phyloP scores from a whole-genome alignment of 495 filamentous ascomycete species.

The Podospora conica region DNA sequence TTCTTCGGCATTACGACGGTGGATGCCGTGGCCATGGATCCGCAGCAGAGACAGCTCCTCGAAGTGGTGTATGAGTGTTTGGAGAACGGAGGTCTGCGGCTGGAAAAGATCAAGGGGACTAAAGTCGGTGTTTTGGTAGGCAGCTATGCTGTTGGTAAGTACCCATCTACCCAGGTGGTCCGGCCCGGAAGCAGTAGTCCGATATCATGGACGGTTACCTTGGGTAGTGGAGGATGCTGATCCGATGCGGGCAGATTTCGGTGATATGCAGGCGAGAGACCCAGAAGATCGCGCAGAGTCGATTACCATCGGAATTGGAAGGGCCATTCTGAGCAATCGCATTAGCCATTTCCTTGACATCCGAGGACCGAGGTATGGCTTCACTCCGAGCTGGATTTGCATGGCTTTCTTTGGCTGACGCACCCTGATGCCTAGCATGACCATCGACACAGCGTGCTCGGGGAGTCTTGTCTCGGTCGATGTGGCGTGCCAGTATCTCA shows the following conservation, averaged over 20 bases:
- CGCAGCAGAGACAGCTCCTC: conserved; percentile 49
- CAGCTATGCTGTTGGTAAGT: conserved; percentile 45
- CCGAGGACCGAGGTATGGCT: conserved; percentile 24
- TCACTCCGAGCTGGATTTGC: background rate
- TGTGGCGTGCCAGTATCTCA: conserved; percentile 35
- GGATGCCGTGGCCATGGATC: conserved; percentile 43
- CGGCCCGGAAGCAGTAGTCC: too few species aligned
- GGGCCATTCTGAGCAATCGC: conserved; percentile 39
- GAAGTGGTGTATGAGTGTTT: conserved; percentile 74
- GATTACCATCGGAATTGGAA: conserved; percentile 20
- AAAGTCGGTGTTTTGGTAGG: conserved; percentile 75
- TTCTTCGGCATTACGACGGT: conserved; percentile 10
- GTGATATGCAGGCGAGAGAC: conserved; percentile 26
- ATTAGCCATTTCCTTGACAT: conserved; percentile 45
- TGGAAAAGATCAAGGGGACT: conserved; percentile 59
- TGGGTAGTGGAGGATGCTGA: background rate
- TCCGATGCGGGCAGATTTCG: conserved; percentile 53
- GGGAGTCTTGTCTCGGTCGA: conserved; percentile 35
- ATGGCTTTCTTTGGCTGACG: background rate
- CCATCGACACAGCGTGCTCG: conserved; percentile 42
- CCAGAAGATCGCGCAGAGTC: conserved; percentile 18
- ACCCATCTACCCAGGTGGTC: background rate
- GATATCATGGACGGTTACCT: too few species aligned
- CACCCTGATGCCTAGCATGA: conserved; percentile 14
- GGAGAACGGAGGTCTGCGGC: conserved; percentile 68